Base-by-base conservation (phyloP, 768 basidiomycete species). In the Russula brevipes region DNA sequence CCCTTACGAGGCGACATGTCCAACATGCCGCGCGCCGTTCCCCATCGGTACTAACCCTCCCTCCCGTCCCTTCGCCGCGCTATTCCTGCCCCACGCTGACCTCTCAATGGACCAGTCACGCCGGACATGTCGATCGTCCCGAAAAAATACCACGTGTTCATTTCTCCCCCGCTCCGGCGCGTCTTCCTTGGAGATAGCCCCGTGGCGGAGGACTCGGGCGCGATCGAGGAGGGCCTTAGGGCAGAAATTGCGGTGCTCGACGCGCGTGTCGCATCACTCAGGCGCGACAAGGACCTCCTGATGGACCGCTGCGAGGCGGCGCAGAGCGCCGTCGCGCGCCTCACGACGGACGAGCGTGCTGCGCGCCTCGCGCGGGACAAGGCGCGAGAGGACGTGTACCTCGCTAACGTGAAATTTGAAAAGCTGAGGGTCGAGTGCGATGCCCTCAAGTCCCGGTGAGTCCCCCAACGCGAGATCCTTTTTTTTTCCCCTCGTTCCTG, bases 11-110 rank as follows among this genome's bases (percentile, higher is more conserved):
- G 49, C 66, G 3, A 63, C 7, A 9, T 68, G 67, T 35, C 65
- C 67, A 2, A 61, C 61, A 24, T 66, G 67, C 49, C 65, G 65
- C 1, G 45, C 61, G 8, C 31, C 44, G 0, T 66, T 68, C 19
- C 58, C 67, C 6, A 53, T 46, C 16, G 65, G 67, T 66, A 52
- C 1, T 3, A 33, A n/a, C 24, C 24, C 24, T 24, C 24, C 24
- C 24, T 16, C 17, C 31, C 31, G 4, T n/a, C 39, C 36, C 31
- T 12, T 6, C 10, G 10, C 19, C 41, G 16, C 52, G 31, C 30
- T 10, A 30, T 41, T 16, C 16, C n/a, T 4, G 24, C 24, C 24
- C 24, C 24, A 24, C 16, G 39, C 53, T 55, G 38, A 61, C 42
- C 10, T 11, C 42, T n/a, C 8, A 33, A 14, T 14, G 24, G 24